Base-by-base conservation (phyloP, 768 basidiomycete genomes). In the Boletus patriciae region DNA sequence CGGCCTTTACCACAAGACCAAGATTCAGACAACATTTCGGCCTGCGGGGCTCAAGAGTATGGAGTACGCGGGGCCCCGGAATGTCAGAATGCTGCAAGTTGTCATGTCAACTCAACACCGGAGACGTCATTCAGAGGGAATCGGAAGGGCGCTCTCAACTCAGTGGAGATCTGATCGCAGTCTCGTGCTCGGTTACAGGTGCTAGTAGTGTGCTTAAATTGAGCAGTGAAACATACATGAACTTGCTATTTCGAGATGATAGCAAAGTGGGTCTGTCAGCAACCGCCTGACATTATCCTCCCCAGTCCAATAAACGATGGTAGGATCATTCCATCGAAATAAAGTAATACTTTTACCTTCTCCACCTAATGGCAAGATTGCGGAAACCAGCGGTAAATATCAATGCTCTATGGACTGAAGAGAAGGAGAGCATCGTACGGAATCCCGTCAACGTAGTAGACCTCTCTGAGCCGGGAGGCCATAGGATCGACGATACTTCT, bases 401-500 rank as follows among this genome's bases (percentile, higher is more conserved):
- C 40, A 67, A 66, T 34, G 45, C 10, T 38, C 57, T 69, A 71
- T 52, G 68, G 46, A 45, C 45, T 55, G 33, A 64, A 61, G 19
- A 64, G 50, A 38, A 70, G 57, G 57, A 66, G 59, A 53, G 61
- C 59, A 38, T 71, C 69, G 56, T 72, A 71, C 59, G 70, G 70
- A 25, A 66, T 61, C 43, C 70, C 71, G 13, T 71, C 72, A 46
- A 70, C 52, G 34, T 73, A 63, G 51, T 71, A 72, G 10, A 55
- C 56, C 18, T 73, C 71, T 54, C 66, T 60, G 0, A 72, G 21
- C 44, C 66, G 68, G n/a, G 59, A 59, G 19, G 72, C 58, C 67
- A 72, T 64, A 34, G 91, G 94, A 71, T 95, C 90, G 49, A 92
- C 82, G 21, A 88, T 80, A 43, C 80, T 87, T 52, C 89, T 78